Base-by-base conservation (phyloP, 768 basidiomycete species). In the Leucocoprinus leucothites region DNA sequence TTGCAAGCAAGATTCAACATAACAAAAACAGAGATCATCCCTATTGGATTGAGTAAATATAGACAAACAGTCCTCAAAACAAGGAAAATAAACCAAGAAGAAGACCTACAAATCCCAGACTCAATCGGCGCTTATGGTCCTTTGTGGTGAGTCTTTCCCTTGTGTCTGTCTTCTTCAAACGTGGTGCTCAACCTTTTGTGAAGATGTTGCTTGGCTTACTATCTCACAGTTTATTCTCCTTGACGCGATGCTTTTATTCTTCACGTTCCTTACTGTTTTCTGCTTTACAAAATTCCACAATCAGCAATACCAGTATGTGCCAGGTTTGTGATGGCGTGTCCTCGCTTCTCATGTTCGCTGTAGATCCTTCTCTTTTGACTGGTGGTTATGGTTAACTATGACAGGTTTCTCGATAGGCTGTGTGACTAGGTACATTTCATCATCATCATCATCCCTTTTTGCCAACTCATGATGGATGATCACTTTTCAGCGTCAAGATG, bases 161-260 rank as follows among this genome's bases (percentile, higher is more conserved):
- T 11, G 18, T 34, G 25, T 22, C 21, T n/a, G 41, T n/a, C 31
- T 26, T 31, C 49, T 35, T 51, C 21, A n/a, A n/a, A n/a, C n/a
- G n/a, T 48, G 51, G 18, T 51, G 3, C 50, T 58, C 11, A 22
- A 34, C 52, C 35, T 19, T 19, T 21, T 18, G 21, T n/a, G n/a
- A 59, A 97, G 97, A 99, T 72, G 85, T 98, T 58, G 95, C 90
- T 58, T 99, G 95, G 97, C 70, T 98, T 43, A 89, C 87, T 63
- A 99, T 98, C 67, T 96, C 94, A 24, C 86, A 95, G 22, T 99
- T 99, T 69, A 94, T 98, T 71, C 85, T 99, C 35, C 78, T 99
- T 64, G 97, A 99, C 69, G 94, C 97, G 19, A 97, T 99, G 93
- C 76, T 99, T n/a, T 76, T 99, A 31, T 97, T 96, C 80, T 98